These are phyloP conservation scores for Aphanomyces invadans DNA, from an alignment of 352 stramenopile genomes.

Conservation along the genomic window DNA sequence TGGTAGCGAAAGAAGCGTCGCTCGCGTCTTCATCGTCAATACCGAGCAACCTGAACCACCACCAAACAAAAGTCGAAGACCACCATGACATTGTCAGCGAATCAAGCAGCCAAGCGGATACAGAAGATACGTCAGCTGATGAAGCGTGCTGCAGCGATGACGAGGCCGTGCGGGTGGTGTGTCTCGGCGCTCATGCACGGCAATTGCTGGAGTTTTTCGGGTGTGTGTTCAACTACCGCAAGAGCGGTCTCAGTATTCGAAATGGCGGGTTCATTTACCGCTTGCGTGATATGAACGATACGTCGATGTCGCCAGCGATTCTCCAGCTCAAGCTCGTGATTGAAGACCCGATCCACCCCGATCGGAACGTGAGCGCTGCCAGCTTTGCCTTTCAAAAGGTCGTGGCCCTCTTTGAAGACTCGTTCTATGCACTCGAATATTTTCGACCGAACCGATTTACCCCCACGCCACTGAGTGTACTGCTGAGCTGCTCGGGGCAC, in stretches of 20 bases:
- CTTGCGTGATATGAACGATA: constrained; percentile 43
- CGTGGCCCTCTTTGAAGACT: constrained; percentile 76
- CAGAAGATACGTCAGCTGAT: constrained; percentile 52
- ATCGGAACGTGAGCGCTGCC: constrained; percentile 79
- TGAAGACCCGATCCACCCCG: constrained; percentile 82
- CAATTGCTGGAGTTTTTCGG: constrained; percentile 81
- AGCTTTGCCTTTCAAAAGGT: constrained; percentile 83
- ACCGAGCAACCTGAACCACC: background rate
- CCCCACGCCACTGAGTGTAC: constrained; percentile 67
- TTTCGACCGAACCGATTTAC: constrained; percentile 66
- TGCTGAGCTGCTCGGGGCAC: constrained; percentile 37
- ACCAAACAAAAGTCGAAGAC: constrained; percentile 25
- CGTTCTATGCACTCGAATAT: constrained; percentile 80
- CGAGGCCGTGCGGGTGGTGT: constrained; percentile 32
- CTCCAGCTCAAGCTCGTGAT: constrained; percentile 73
- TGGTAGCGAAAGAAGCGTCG: constrained; percentile 21
- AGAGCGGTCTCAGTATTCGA: constrained; percentile 75
- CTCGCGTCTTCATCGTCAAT: too few species aligned
- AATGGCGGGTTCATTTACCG: constrained; percentile 82
- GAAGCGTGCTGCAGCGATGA: constrained; percentile 42
- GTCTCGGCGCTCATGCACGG: constrained; percentile 61
- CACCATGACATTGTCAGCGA: constrained; percentile 53
- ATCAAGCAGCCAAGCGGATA: constrained; percentile 72
- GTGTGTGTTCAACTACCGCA: constrained; percentile 78
- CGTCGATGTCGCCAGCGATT: too few species aligned